Evolutionary conservation across 371 early-diverging fungal genomes (phyloP), one percentile per base, ranked within the genome.

Genomic region (Synchytrium microbalum): DNA sequence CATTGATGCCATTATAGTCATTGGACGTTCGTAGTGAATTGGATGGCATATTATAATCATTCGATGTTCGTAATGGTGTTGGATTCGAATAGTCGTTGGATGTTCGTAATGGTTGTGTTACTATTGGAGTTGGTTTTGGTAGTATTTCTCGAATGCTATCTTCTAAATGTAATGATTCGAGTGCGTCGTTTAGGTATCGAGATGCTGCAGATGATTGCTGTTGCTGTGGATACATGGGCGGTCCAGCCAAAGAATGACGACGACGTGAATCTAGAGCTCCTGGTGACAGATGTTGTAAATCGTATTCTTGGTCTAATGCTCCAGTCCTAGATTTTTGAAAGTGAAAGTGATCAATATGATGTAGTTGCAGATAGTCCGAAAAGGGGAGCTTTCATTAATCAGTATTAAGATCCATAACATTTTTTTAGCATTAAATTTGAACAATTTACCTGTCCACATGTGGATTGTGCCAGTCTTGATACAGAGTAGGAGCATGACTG

Each of bases 221-320:
- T 61, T 64, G 32, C 60, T 60, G 56, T 16, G 60, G 27, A 32
- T 70, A 61, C 61, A 69, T 65, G 26, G 71, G 67, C 5, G 78
- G 77, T 2, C 75, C 78, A 10, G 75, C 78, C 26, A 80, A 62
- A 19, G 81, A 80, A 65, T 80, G 81, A 1, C 81, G 72, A 24
- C 81, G 71, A 8, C 80, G 68, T 26, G 64, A 29, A 24, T 64
- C 65, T 3, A 62, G 5, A 19, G 19, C 46, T 10, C 46, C 46
- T 5, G 46, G 46, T 5, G 46, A 5, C 10, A 38, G 19, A 19
- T 38, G 46, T 53, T 55, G 8, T 28, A 55, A 13, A 28, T 32
- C 56, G 24, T 55, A 55, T 55, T 55, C 25, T 8, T 38, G 46
- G 10, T 55, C 56, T 24, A 55, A 24, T 25, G 25, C 56, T 13